Evolutionary conservation across 2,329 filamentous ascomycete genomes (phyloP).

Genomic region (Nothophoma quercina): DNA sequence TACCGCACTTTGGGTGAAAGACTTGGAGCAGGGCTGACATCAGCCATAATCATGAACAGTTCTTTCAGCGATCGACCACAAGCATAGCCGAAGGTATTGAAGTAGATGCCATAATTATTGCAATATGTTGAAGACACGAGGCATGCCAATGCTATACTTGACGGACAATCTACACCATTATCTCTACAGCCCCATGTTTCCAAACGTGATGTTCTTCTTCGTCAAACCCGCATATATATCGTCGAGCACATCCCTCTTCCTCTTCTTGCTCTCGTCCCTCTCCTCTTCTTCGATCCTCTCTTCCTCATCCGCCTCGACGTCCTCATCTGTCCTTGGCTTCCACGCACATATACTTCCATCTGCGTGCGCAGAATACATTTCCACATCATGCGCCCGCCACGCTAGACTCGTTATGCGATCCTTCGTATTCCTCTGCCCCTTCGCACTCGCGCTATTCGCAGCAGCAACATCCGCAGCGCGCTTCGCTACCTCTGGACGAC

Average conservation of each 20-base stretch:
- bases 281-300: conserved; percentile 48
- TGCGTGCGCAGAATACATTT: conserved; percentile 82
- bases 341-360: conserved; percentile 86
- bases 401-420: conserved; percentile 73
- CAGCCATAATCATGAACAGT: too few relatives aligned
- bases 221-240: conserved; percentile 82
- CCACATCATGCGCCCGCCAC: conserved; percentile 75
- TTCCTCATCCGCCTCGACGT: conserved; percentile 53
- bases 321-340: conserved; percentile 67
- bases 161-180: too few relatives aligned
- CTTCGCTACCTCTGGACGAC: conserved; percentile 60
- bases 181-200: conserved; percentile 30
- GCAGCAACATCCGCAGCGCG: conserved; percentile 15
- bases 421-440: conserved; percentile 49
- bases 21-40: too few relatives aligned
- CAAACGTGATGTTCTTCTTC: conserved; percentile 71
- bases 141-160: too few relatives aligned
- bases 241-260: conserved; percentile 80
- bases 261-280: conserved; percentile 55
- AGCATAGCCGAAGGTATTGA: too few relatives aligned
- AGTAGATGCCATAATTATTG: too few relatives aligned
- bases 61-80: too few relatives aligned
- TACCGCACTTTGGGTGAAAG: conserved; percentile 45
- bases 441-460: conserved; percentile 26
- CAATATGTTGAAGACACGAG: too few relatives aligned